Conservation (phyloP, 495 filamentous ascomycete species). For the Astrothelium macrocarpum region DNA sequence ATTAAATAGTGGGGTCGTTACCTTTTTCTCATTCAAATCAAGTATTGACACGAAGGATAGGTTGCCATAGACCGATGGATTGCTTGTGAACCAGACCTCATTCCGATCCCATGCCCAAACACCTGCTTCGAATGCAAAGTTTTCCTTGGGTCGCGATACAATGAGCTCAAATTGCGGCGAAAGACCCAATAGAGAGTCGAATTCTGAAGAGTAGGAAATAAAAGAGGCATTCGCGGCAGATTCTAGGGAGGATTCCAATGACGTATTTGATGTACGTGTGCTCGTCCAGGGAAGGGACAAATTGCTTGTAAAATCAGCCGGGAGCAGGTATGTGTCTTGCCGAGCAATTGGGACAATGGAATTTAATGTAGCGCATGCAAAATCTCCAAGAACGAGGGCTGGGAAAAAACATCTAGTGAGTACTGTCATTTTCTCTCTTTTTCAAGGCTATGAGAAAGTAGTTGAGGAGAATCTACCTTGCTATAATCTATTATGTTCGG, state of each 20-base stretch:
- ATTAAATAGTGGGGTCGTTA: neutral
- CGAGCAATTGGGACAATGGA: neutral
- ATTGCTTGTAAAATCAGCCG: neutral
- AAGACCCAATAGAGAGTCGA: neutral
- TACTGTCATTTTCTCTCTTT: too few relatives aligned
- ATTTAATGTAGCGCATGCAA: too few relatives aligned
- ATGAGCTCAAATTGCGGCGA: neutral
- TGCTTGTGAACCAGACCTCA: slow-evolving; percentile 5
- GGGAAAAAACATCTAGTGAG: too few relatives aligned
- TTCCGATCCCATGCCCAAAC: slow-evolving; percentile 3
- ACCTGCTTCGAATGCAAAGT: slow-evolving; percentile 7
- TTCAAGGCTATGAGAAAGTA: too few relatives aligned
- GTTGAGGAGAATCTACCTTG: too few relatives aligned
- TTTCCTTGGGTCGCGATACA: neutral
- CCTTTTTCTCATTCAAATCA: neutral
- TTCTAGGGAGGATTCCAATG: slow-evolving; percentile 1
- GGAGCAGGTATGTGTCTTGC: slow-evolving; percentile 8
- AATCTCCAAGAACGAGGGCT: too few relatives aligned
- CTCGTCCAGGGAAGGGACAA: neutral
- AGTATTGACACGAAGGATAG: neutral
- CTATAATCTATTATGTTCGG: too few relatives aligned
- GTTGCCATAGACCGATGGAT: neutral
- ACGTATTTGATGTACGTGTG: neutral
- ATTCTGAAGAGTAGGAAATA: neutral
- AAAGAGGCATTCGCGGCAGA: neutral